Conservation (phyloP, 768 basidiomycete species). For the Rhizopogon vinicolor region DNA sequence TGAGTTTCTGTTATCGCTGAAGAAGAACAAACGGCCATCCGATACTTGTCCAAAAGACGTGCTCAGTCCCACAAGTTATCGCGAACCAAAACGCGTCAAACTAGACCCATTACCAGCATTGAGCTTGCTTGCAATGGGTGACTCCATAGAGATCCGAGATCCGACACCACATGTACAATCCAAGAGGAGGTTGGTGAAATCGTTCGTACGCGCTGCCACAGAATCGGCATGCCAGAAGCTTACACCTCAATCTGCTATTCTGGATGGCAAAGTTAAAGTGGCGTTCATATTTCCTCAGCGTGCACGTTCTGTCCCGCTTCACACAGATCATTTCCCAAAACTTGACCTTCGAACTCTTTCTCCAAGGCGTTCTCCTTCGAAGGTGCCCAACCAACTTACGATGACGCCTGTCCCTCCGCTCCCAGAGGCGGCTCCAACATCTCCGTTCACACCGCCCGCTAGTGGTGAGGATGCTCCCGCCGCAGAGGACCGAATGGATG, state of each 20-base stretch:
- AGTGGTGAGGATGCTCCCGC: neutral
- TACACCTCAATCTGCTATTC: constrained; percentile 7
- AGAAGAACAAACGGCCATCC: constrained; percentile 26
- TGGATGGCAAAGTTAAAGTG: constrained; percentile 1
- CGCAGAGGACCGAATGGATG: constrained; percentile 16
- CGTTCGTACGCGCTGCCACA: constrained; percentile 17
- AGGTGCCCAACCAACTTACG: constrained; percentile 14
- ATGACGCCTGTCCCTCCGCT: constrained; percentile 22
- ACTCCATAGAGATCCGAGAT: constrained; percentile 2
- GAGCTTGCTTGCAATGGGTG: constrained; percentile 6
- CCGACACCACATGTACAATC: neutral
- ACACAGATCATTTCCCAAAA: neutral
- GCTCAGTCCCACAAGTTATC: constrained; percentile 11
- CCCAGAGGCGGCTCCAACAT: constrained; percentile 1
- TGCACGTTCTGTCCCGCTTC: constrained; percentile 26
- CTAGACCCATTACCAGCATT: constrained; percentile 11
- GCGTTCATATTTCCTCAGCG: constrained; percentile 14
- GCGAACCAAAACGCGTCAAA: constrained; percentile 22
- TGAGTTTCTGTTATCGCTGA: constrained; percentile 35
- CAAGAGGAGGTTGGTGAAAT: constrained; percentile 1
- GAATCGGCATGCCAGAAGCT: constrained; percentile 11
- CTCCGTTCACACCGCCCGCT: neutral
- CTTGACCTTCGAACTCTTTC: constrained; percentile 12
- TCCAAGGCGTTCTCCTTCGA: constrained; percentile 22
- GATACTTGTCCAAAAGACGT: constrained; percentile 13